phyloP scores from a whole-genome alignment of 164 flowering plant genomes.

The Sextonia rubra region DNA sequence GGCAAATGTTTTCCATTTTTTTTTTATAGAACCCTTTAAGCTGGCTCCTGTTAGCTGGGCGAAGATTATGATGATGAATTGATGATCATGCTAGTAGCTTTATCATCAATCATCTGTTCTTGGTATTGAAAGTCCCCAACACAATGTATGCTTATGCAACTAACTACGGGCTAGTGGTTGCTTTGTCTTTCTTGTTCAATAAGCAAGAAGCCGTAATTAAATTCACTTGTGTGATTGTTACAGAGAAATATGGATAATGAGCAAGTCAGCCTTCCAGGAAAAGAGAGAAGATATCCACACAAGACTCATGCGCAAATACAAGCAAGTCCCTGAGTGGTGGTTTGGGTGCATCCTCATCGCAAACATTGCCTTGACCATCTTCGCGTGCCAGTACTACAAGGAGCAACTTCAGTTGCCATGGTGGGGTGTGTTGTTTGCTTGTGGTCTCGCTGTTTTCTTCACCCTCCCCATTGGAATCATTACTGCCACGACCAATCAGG shows the following conservation, averaged over 20 bases:
- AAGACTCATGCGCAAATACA: conserved; percentile 65
- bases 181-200: too few relatives aligned
- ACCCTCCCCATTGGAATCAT: conserved; percentile 88
- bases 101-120: not conserved
- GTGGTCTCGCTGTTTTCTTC: conserved; percentile 67
- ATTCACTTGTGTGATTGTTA: too few relatives aligned
- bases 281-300: conserved; percentile 70
- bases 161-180: too few relatives aligned
- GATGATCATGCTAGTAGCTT: not conserved
- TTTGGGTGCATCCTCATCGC: conserved; percentile 50
- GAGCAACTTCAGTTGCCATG: conserved; percentile 81
- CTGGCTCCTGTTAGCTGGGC: not conserved
- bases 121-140: not conserved
- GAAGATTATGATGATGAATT: not conserved
- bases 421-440: conserved; percentile 87
- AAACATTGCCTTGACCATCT: conserved; percentile 54
- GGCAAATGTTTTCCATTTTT: not conserved
- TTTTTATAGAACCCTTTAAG: not conserved
- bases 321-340: conserved; percentile 85
- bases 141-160: not conserved
- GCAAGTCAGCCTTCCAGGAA: conserved; percentile 53
- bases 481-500: conserved; percentile 89
- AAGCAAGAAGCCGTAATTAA: too few relatives aligned
- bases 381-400: conserved; percentile 63
- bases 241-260: conserved; percentile 73